phyloP scores from a whole-genome alignment of 257 asterid species.

The Nicotiana obtusifolia region DNA sequence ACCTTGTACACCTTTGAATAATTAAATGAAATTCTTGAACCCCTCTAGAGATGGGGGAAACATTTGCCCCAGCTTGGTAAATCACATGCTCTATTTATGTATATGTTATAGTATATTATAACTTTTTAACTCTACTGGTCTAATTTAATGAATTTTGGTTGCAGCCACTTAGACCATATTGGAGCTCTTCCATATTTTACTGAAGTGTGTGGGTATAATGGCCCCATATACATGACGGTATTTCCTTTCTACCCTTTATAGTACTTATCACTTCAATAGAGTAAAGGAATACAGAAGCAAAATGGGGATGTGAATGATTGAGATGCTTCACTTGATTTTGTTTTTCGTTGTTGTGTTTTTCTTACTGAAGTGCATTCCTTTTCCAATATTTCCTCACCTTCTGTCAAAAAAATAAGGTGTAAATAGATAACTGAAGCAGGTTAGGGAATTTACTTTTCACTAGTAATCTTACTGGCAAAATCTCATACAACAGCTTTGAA shows the following conservation, averaged over 20 bases:
- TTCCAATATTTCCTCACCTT: background rate
- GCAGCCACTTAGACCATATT: constrained; percentile 85
- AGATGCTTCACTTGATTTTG: background rate
- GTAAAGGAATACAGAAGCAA: background rate
- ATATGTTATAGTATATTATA: background rate
- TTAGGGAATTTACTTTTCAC: background rate
- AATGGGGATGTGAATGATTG: background rate
- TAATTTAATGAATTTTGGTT: constrained; percentile 2
- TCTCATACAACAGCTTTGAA: background rate
- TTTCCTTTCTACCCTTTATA: constrained; percentile 1
- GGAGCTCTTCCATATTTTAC: constrained; percentile 97
- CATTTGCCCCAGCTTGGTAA: background rate
- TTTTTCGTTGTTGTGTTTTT: background rate
- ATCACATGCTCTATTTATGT: background rate
- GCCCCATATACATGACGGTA: constrained; percentile 99
- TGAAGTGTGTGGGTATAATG: constrained; percentile 85
- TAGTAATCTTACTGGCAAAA: background rate
- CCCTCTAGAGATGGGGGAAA: background rate
- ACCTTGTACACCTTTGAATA: too few relatives aligned
- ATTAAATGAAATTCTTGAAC: background rate
- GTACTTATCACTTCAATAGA: background rate
- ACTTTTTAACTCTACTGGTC: background rate
- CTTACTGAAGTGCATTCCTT: background rate
- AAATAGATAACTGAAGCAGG: background rate
- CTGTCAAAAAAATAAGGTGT: background rate